A percentile compares a stretch with the other conserved stretches of the same genome.
These are phyloP conservation scores for Speleostelium caveatum DNA, from an alignment of 78 protist species.

Conservation along the genomic window DNA sequence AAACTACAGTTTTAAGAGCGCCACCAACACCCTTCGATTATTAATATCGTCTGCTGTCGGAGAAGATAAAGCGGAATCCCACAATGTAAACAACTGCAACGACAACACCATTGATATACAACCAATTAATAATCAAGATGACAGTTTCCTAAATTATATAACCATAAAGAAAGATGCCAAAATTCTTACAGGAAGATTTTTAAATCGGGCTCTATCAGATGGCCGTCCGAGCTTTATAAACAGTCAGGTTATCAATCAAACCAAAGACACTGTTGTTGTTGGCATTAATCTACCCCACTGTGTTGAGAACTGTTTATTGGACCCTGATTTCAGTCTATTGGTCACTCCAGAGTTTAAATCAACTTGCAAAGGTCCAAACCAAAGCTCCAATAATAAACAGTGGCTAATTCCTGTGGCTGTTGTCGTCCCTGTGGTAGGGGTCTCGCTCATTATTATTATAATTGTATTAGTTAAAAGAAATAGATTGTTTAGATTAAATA, in stretches of 20 bases:
- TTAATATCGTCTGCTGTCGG: not conserved
- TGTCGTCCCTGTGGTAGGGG: not conserved
- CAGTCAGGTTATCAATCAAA: not conserved
- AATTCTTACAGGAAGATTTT: constrained; percentile 8
- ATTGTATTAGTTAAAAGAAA: no score
- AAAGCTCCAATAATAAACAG: not conserved
- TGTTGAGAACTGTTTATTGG: not conserved
- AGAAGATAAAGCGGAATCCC: no score
- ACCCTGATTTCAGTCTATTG: constrained; percentile 10
- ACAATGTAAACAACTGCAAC: not conserved
- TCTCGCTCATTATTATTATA: no score
- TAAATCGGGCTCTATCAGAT: not conserved
- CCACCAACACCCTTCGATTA: not conserved
- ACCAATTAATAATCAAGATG: not conserved
- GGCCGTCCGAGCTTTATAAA: constrained; percentile 1
- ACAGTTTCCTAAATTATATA: constrained; percentile 4
- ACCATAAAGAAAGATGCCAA: not conserved
- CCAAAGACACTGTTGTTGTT: not conserved
- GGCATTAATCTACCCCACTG: constrained; percentile 49
- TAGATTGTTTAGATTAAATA: no score
- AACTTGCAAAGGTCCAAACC: not conserved
- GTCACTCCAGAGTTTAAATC: not conserved
- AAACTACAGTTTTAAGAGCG: not conserved
- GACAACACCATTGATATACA: not conserved
- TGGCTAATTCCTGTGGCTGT: constrained; percentile 18